These are phyloP conservation scores for Tolypocladium nubicola DNA, from an alignment of 2,329 filamentous ascomycete species.

Conservation along the genomic window DNA sequence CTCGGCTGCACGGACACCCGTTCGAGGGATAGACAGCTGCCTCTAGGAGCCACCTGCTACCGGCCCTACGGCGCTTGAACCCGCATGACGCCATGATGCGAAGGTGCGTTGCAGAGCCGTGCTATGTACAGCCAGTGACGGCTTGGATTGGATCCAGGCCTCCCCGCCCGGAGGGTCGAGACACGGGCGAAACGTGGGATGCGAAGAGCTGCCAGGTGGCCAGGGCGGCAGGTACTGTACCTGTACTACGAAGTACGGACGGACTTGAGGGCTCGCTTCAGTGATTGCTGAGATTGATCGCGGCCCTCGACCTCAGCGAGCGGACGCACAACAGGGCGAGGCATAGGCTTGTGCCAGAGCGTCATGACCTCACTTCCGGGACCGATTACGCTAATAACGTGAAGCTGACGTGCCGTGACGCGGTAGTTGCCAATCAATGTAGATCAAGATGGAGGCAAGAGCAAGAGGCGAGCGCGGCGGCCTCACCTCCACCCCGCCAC, in stretches of 20 bases:
- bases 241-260: too few species aligned
- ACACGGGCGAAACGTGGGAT: background rate
- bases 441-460: background rate
- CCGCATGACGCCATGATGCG: slow-evolving; percentile 1
- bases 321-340: background rate
- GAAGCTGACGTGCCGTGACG: background rate
- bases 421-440: background rate
- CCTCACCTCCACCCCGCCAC: background rate
- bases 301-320: background rate
- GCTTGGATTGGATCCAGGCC: background rate
- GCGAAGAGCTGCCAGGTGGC: background rate
- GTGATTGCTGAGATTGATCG: background rate
- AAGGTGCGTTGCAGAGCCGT: background rate
- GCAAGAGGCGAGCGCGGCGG: too few species aligned
- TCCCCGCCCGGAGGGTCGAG: background rate
- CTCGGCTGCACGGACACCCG: background rate
- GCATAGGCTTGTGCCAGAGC: background rate
- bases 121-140: background rate
- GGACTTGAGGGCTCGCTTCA: background rate
- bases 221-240: background rate
- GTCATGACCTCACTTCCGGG: background rate
- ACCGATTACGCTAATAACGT: background rate
- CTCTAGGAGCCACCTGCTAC: background rate
- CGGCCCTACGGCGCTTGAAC: background rate
- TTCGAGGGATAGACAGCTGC: background rate